phyloP scores from a whole-genome alignment of 139 green algal species.

The Spirogloea muscicola region DNA sequence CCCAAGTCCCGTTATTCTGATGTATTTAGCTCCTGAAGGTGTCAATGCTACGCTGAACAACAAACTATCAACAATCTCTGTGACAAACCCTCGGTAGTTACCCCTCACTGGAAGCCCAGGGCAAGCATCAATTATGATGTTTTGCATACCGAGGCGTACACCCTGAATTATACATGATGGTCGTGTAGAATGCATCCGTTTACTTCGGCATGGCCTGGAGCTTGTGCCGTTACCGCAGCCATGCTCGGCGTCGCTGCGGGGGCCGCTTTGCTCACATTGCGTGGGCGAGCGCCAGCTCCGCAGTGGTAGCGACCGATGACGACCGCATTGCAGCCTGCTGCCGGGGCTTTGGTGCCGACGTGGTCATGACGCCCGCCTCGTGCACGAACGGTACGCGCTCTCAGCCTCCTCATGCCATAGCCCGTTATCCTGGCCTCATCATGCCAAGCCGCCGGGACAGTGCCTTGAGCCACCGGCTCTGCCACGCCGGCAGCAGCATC shows the following conservation, averaged over 20 bases:
- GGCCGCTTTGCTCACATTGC: neutral
- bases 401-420: neutral
- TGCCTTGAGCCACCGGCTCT: neutral
- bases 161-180: no score
- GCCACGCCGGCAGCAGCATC: neutral
- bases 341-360: conserved; percentile 55
- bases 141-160: no score
- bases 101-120: neutral
- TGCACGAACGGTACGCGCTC: conserved; percentile 59
- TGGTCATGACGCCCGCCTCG: conserved; percentile 63
- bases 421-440: neutral
- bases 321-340: conserved; percentile 58
- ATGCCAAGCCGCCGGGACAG: neutral
- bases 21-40: no score
- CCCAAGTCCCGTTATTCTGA: no score
- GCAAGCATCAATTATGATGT: neutral
- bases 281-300: neutral
- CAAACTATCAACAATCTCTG: no score
- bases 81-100: no score
- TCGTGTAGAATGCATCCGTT: no score
- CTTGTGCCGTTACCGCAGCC: neutral
- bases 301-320: conserved; percentile 71
- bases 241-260: neutral
- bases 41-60: no score
- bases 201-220: neutral